These are phyloP conservation scores for Moricandia moricandioides DNA, from an alignment of 345 rosid genomes.

Conservation along the genomic window DNA sequence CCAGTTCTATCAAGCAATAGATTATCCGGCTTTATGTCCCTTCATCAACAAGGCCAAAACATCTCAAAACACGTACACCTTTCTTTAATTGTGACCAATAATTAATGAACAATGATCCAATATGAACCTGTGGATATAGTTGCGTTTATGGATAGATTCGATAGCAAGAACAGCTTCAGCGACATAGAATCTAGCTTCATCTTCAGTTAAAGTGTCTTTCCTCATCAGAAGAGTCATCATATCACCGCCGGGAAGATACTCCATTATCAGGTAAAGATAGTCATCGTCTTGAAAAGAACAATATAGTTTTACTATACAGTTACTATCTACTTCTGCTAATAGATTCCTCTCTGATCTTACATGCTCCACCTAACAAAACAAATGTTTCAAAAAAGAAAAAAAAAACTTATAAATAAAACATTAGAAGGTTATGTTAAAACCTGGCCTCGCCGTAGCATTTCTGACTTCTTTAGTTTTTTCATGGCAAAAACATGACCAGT, in stretches of 20 bases:
- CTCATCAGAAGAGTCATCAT: background rate
- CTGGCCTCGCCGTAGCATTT: background rate
- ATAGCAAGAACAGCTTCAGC: background rate
- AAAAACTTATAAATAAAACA: background rate
- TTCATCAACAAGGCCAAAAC: background rate
- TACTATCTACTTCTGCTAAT: background rate
- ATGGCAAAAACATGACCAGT: background rate
- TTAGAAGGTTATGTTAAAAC: no score
- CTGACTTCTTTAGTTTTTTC: background rate
- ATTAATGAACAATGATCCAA: background rate
- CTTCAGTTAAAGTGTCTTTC: background rate
- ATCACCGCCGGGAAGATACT: background rate
- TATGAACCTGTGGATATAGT: background rate
- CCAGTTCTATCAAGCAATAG: background rate
- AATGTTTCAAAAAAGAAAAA: background rate
- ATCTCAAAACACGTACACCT: background rate
- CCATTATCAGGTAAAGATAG: background rate
- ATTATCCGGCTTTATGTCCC: background rate
- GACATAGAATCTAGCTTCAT: background rate
- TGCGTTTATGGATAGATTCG: background rate
- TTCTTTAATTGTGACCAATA: background rate
- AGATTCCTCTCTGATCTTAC: background rate
- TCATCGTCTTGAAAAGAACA: background rate
- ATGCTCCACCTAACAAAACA: background rate
- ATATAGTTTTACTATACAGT: background rate